Evolutionary conservation across 1,284 basidiomycete species (phyloP), one percentile per base, ranked within the genome.

Genomic region (Ustilago esculenta): DNA sequence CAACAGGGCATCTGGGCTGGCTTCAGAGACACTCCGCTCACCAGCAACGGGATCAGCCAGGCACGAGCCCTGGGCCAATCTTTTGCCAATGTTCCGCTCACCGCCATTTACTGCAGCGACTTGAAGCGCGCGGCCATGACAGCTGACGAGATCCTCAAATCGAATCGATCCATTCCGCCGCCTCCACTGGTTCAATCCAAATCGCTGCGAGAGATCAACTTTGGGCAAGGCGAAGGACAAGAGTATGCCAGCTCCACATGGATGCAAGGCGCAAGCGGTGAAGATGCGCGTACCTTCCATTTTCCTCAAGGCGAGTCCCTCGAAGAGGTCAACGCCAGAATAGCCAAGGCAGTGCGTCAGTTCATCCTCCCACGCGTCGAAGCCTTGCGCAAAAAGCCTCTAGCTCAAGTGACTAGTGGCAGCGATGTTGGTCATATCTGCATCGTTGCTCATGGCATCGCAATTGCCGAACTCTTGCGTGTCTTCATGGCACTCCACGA

Each of bases 21-120:
- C 10, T 92, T 90, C 87, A 86, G 86, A 59, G 91, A 95, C 82
- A 88, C 92, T 2, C 88, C 90, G 0, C 85, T 94, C 5, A 90
- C 90, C 15, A 89, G 89, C 70, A 90, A 93, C 81, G 92, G 92
- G 90, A 76, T 81, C 85, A 83, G 92, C 90, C 92, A 94, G 90
- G 92, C 92, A 3, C 87, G 86, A 73, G 91, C 91, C 0, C 84
- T 92, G 2, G 92, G 88, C 0, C 82, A 85, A 44, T 87, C 87
- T 20, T 86, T 92, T 29, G 83, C 87, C n/a, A 75, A 84, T 25
- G 87, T 84, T 12, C 85, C 77, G 9, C 85, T 94, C 68, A 85
- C 86, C 36, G 86, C 86, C 17, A 90, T 97, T 58, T 88, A 91
- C 81, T 86, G 90, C 8, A 94, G 92, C 0, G 87, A 90, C 55